These are phyloP conservation scores for Turritis glabra DNA, from an alignment of 345 rosid species.

Conservation along the genomic window DNA sequence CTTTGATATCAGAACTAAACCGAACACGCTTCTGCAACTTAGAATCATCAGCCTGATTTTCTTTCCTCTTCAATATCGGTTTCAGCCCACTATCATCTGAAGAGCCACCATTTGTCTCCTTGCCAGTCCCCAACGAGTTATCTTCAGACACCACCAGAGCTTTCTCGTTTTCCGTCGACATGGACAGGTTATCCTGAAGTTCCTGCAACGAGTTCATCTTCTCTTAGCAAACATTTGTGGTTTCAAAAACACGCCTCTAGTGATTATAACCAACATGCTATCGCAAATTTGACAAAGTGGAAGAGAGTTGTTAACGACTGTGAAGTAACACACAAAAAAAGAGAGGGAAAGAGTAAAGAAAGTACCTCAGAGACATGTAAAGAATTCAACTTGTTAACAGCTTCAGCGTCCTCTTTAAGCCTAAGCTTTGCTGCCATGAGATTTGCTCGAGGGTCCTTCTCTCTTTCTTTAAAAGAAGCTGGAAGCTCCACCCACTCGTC, in stretches of 20 bases:
- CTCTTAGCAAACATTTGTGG: not conserved
- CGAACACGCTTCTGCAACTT: constrained; percentile 77
- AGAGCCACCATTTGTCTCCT: constrained; percentile 21
- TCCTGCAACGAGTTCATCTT: constrained; percentile 15
- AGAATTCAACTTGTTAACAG: constrained; percentile 56
- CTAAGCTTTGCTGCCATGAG: constrained; percentile 59
- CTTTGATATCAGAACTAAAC: constrained; percentile 56
- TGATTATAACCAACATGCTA: not conserved
- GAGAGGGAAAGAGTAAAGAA: not conserved
- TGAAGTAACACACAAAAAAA: not conserved
- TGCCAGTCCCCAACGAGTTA: not conserved
- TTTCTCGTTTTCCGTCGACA: constrained; percentile 13
- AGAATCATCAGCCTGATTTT: constrained; percentile 50
- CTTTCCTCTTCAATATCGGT: constrained; percentile 77
- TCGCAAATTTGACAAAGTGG: no score
- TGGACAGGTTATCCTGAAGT: not conserved
- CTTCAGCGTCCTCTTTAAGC: constrained; percentile 76
- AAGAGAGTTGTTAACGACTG: not conserved
- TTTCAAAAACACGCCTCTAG: not conserved
- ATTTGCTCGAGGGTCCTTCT: constrained; percentile 81
- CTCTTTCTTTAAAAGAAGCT: constrained; percentile 38
- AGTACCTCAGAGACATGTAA: constrained; percentile 52
- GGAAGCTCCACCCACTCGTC: constrained; percentile 58
- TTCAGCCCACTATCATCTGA: constrained; percentile 53
- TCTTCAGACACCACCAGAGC: constrained; percentile 27